A percentile compares a stretch with the other conserved stretches of the same genome.
These are phyloP conservation scores for Adansonia digitata DNA, from an alignment of 345 rosid genomes.

Conservation along the genomic window DNA sequence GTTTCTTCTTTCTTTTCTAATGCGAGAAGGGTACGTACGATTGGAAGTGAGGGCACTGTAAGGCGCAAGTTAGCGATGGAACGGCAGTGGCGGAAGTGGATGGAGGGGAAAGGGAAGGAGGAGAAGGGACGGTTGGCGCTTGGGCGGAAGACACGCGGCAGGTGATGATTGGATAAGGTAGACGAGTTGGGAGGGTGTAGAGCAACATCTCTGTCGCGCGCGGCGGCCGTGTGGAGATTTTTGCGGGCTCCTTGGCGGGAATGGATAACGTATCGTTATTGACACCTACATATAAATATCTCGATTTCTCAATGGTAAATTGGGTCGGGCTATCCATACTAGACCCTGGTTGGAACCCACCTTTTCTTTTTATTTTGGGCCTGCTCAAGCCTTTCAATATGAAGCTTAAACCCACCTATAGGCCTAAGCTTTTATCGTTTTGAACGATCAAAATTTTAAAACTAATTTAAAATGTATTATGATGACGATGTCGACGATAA, in stretches of 20 bases:
- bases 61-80: conserved; percentile 51
- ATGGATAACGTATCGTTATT: conserved; percentile 30
- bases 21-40: conserved; percentile 36
- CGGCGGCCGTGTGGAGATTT: conserved; percentile 18
- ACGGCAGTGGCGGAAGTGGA: conserved; percentile 20
- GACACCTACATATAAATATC: neutral
- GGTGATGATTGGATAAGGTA: conserved; percentile 38
- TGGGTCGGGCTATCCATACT: neutral
- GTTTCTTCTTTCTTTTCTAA: neutral
- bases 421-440: neutral
- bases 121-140: conserved; percentile 7
- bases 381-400: neutral
- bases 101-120: conserved; percentile 13
- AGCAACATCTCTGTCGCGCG: conserved; percentile 35
- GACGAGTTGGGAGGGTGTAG: conserved; percentile 36
- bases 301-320: neutral
- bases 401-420: neutral
- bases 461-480: no score
- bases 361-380: neutral
- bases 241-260: conserved; percentile 32
- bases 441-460: no score
- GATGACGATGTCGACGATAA: no score
- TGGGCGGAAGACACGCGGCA: conserved; percentile 42
- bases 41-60: conserved; percentile 79
- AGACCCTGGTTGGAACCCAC: neutral